Base-by-base conservation (phyloP, 805 yeast genomes). In the Scheffersomyces stipitis region DNA sequence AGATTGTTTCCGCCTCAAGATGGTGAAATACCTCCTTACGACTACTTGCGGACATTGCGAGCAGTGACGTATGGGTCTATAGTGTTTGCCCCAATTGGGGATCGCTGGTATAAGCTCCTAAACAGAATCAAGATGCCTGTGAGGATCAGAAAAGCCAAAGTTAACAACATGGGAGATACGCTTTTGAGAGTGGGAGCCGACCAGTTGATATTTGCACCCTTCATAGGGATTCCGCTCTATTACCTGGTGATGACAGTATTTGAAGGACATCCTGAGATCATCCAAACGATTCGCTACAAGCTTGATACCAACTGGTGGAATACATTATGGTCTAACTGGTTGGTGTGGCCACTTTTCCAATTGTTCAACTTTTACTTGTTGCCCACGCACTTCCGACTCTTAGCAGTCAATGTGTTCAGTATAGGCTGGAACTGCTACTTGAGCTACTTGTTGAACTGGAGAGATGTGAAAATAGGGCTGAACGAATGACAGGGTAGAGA, bases 281-380 rank as follows among this genome's bases (percentile, higher is more conserved):
- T 61, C 3, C 56, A 56, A 0, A 66, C 66, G 15, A 66, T 80
- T 12, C 52, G 57, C 35, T 32, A 46, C 4, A 81, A 76, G 44
- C 49, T 83, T 16, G 31, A 60, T 2, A 61, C 67, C 12, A 78
- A 81, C 41, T 79, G 79, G 77, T 64, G 80, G 81, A 71, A 74
- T 3, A 89, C 96, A 0, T 60, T 90, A 28, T 56, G 68, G 23
- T 71, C 85, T 13, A 90, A 89, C 58, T 88, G 95, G 90, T 54
- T 71, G 34, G 83, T 91, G 9, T 93, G 98, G 99, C 98, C 98
- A 0, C 60, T 78, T 0, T 85, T 93, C 44, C 98, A 93, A 62
- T 52, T 80, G 37, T 45, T 82, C 43, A 93, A 91, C 62, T 87
- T 91, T 53, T 73, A 80, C 31, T 51, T 86, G 5, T 75, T 88